phyloP scores from a whole-genome alignment of 768 basidiomycete genomes.

The Multifurca ochricompacta region DNA sequence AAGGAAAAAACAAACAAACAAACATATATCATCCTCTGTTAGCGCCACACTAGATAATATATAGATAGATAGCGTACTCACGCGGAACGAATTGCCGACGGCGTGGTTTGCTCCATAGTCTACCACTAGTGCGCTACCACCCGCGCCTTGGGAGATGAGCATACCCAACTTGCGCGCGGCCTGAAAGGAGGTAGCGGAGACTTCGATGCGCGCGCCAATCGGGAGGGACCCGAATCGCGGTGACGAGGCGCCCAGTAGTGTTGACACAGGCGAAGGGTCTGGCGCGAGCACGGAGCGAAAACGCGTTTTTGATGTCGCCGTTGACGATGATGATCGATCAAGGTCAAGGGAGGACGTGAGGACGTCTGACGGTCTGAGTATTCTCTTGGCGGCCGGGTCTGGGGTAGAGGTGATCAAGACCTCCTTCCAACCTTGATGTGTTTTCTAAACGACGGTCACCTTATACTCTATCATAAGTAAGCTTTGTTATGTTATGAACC shows the following conservation, averaged over 20 bases:
- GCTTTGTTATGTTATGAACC: not conserved
- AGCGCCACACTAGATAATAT: not conserved
- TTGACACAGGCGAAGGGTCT: conserved; percentile 43
- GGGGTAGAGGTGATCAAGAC: conserved; percentile 53
- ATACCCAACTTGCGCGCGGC: conserved; percentile 62
- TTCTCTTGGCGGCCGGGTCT: conserved; percentile 33
- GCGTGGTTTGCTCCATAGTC: conserved; percentile 80
- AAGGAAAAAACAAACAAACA: too few species aligned
- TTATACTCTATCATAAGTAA: too few species aligned
- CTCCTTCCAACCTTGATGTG: conserved; percentile 76
- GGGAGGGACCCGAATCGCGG: conserved; percentile 63
- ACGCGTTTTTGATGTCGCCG: conserved; percentile 28
- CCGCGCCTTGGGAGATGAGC: conserved; percentile 28
- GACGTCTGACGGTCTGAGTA: conserved; percentile 20
- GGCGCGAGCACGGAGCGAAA: conserved; percentile 64
- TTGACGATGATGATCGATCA: conserved; percentile 31
- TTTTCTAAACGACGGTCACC: too few species aligned
- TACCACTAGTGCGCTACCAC: conserved; percentile 60
- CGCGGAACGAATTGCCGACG: conserved; percentile 73
- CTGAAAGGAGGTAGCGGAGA: conserved; percentile 63
- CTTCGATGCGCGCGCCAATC: conserved; percentile 68
- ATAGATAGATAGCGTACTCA: conserved; percentile 32
- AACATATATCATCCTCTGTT: too few species aligned
- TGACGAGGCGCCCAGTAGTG: conserved; percentile 55
- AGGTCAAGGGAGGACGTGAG: conserved; percentile 31